Percentiles rank a stretch among this genome's conserved stretches.
Conservation (phyloP, 306 rosid genomes). For the Begonia fuchsioides region DNA sequence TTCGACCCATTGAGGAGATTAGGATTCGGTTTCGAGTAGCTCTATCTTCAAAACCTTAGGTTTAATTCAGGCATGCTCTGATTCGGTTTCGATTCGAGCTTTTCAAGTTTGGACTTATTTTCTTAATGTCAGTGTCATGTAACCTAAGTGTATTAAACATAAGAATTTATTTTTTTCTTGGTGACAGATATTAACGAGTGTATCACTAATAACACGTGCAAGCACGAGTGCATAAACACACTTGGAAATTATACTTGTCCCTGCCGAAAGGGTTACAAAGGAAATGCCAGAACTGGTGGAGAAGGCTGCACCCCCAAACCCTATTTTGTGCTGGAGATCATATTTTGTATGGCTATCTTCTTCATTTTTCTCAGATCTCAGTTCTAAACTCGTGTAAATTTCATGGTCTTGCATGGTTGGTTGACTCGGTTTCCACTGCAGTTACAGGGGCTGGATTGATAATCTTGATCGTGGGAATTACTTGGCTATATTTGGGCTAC, state of each 20-base stretch:
- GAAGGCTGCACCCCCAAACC: neutral
- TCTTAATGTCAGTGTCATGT: too few relatives aligned
- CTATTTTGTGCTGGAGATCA: neutral
- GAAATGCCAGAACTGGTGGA: neutral
- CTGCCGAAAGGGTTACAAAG: neutral
- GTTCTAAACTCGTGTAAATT: too few relatives aligned
- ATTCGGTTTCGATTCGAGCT: too few relatives aligned
- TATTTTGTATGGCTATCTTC: neutral
- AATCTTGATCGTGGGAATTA: conserved; percentile 4
- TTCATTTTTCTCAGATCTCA: too few relatives aligned
- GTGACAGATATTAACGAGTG: neutral
- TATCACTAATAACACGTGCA: neutral
- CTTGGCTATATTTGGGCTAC: conserved; percentile 13
- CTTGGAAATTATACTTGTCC: conserved; percentile 1
- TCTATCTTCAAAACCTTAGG: too few relatives aligned
- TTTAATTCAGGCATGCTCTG: too few relatives aligned
- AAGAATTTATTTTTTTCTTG: neutral
- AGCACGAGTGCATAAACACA: neutral
- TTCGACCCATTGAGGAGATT: too few relatives aligned
- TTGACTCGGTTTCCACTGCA: neutral
- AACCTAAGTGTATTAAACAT: too few relatives aligned
- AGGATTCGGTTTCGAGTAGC: too few relatives aligned
- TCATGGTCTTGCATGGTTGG: too few relatives aligned
- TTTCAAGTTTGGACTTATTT: too few relatives aligned
- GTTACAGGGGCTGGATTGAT: conserved; percentile 6